Evolutionary conservation across 345 rosid species (phyloP).

Genomic region (Isatis tinctoria): DNA sequence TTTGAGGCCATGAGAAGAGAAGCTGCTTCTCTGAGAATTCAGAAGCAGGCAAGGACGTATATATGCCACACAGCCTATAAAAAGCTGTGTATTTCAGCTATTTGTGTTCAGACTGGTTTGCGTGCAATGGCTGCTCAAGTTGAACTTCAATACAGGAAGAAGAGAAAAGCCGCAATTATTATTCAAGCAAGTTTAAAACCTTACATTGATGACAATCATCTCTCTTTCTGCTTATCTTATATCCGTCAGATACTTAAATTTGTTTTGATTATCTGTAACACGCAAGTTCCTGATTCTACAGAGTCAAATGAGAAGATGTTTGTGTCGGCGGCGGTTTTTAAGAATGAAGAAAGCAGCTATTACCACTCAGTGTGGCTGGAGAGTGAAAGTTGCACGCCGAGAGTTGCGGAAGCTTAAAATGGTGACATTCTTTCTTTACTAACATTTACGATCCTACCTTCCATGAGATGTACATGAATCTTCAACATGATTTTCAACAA

Average conservation of each 20-base stretch:
- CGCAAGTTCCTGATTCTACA: constrained; percentile 31
- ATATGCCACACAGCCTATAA: constrained; percentile 55
- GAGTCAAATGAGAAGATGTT: constrained; percentile 67
- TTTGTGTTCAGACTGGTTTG: constrained; percentile 66
- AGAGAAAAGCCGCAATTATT: constrained; percentile 51
- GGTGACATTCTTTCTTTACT: constrained; percentile 41
- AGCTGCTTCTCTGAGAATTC: constrained; percentile 71
- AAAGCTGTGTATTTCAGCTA: constrained; percentile 47
- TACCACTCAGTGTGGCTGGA: constrained; percentile 73
- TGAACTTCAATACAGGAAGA: constrained; percentile 60
- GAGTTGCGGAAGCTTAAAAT: constrained; percentile 79
- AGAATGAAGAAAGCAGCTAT: constrained; percentile 67
- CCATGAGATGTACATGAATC: constrained; percentile 1
- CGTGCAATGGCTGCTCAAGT: constrained; percentile 74
- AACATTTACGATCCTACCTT: constrained; percentile 2
- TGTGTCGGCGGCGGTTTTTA: constrained; percentile 42
- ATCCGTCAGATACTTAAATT: not conserved
- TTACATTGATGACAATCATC: constrained; percentile 7
- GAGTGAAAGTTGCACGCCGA: constrained; percentile 69
- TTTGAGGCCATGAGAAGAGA: constrained; percentile 66
- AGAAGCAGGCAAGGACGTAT: constrained; percentile 59
- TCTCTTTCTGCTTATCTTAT: constrained; percentile 2
- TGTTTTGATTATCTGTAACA: not conserved
- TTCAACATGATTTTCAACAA: constrained; percentile 16
- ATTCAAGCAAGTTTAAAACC: constrained; percentile 60